Conservation (phyloP, 2,329 filamentous ascomycete species). For the Sphaerulina musiva region DNA sequence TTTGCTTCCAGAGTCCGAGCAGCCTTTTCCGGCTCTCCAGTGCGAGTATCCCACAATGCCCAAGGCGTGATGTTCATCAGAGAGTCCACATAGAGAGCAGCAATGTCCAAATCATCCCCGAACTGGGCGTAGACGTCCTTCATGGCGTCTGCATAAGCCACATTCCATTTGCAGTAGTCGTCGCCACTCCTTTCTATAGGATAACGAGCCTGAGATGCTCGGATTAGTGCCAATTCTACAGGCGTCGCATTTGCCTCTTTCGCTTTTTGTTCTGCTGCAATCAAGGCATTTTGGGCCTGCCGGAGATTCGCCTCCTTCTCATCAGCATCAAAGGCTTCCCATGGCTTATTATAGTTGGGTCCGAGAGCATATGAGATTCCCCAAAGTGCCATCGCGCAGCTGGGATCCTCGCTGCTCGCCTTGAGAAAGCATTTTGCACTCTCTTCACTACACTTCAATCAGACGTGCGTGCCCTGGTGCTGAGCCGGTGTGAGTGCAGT, state of each 20-base stretch:
- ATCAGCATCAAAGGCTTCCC: conserved; percentile 60
- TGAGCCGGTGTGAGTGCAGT: background rate
- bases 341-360: conserved; percentile 75
- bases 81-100: conserved; percentile 57
- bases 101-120: conserved; percentile 56
- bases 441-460: conserved; percentile 45
- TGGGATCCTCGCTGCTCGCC: conserved; percentile 49
- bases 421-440: conserved; percentile 57
- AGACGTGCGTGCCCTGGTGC: background rate
- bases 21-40: conserved; percentile 49
- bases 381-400: conserved; percentile 61
- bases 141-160: conserved; percentile 58
- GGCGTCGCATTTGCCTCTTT: conserved; percentile 37
- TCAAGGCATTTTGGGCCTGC: conserved; percentile 43
- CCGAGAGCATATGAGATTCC: conserved; percentile 64
- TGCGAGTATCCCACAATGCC: conserved; percentile 57
- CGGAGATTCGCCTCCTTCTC: conserved; percentile 51
- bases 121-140: conserved; percentile 47
- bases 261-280: conserved; percentile 37
- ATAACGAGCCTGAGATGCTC: conserved; percentile 57
- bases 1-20: conserved; percentile 56
- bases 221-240: conserved; percentile 57
- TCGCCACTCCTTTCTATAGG: conserved; percentile 46
- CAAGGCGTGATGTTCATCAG: conserved; percentile 62
- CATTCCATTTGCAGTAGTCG: conserved; percentile 51